Conservation (phyloP, 139 green algal genomes). For the Dunaliella sp. region DNA sequence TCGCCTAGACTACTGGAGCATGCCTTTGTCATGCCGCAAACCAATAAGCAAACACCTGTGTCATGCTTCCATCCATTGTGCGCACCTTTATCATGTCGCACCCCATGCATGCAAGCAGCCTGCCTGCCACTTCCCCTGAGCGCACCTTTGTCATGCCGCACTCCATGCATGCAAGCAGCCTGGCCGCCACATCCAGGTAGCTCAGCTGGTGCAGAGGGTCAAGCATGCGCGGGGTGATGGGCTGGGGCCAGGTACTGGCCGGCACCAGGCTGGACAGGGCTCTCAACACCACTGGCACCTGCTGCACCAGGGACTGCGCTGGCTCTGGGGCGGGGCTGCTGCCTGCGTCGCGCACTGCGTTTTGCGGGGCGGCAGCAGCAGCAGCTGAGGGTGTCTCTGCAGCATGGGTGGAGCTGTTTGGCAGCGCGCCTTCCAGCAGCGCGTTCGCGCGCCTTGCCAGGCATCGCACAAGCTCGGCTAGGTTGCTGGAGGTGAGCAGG, state of each 20-base stretch:
- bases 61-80: no score
- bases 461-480: background rate
- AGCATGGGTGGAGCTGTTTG: background rate
- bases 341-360: background rate
- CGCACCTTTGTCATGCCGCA: background rate
- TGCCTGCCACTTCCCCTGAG: background rate
- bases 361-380: background rate
- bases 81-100: no score
- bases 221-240: slow-evolving; percentile 1
- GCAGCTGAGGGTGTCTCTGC: background rate
- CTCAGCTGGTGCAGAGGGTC: slow-evolving; percentile 6
- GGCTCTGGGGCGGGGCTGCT: background rate
- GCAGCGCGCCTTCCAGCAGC: background rate
- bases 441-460: background rate
- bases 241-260: background rate
- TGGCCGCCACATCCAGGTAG: background rate
- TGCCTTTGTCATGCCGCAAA: no score
- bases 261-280: background rate
- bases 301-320: background rate
- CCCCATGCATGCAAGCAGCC: background rate
- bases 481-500: background rate
- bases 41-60: no score
- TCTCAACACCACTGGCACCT: background rate
- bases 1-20: no score
- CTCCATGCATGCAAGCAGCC: background rate